phyloP scores from a whole-genome alignment of 2,329 filamentous ascomycete species.

The Fusarium hostae region DNA sequence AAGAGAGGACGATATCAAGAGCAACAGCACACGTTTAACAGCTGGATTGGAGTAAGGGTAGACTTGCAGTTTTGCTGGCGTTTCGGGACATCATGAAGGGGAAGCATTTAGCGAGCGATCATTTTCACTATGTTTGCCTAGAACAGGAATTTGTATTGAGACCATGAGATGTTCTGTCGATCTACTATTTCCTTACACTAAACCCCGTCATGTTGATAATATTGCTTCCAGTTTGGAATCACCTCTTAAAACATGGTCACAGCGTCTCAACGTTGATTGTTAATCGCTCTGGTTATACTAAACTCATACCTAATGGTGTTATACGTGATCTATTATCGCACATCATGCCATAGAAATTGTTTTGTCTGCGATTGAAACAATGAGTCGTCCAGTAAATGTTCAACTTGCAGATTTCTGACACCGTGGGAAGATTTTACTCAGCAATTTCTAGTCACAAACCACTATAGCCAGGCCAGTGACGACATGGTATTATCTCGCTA shows the following conservation, averaged over 20 bases:
- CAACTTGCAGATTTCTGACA: neutral
- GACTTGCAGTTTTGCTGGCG: neutral
- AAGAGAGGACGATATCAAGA: constrained; percentile 59
- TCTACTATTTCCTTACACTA: neutral
- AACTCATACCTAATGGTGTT: neutral
- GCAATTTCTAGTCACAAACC: neutral
- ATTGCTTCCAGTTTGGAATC: neutral
- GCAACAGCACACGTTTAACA: constrained; percentile 3
- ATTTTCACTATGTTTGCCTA: neutral
- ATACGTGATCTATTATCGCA: too few species aligned
- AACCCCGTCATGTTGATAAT: neutral
- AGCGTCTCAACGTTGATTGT: neutral
- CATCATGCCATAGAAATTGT: neutral
- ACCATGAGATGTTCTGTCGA: neutral
- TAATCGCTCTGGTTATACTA: neutral
- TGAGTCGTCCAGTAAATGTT: neutral
- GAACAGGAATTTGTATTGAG: neutral
- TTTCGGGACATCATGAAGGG: neutral
- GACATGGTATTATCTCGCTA: neutral
- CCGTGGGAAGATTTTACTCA: neutral
- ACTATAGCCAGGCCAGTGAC: neutral
- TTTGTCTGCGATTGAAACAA: neutral
- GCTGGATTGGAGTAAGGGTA: neutral
- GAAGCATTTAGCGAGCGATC: constrained; percentile 8
- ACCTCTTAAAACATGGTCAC: neutral